A percentile compares a stretch with the other conserved stretches of the same genome.
These are phyloP conservation scores for Naegleria lovaniensis DNA, from an alignment of 208 protist species.

Conservation along the genomic window DNA sequence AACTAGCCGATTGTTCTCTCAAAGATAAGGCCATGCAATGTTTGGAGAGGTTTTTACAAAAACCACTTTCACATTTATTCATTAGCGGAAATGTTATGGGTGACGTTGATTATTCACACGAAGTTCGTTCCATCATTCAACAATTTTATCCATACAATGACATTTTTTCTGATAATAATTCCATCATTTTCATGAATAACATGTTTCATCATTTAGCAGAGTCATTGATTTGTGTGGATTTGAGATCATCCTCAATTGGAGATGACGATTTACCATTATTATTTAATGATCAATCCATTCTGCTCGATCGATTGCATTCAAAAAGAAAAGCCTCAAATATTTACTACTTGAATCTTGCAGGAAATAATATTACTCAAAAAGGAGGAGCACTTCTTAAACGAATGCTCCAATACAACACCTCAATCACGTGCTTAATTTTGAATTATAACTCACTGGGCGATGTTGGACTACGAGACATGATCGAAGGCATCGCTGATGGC, in stretches of 20 bases:
- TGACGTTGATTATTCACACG: not conserved
- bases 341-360: not conserved
- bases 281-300: not conserved
- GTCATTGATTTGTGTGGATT: not conserved
- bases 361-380: not conserved
- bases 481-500: not conserved
- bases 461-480: not conserved
- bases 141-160: not conserved
- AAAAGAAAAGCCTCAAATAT: not conserved
- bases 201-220: not conserved
- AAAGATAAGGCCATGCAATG: not conserved
- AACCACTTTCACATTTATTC: not conserved
- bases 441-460: not conserved
- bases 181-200: not conserved
- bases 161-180: not conserved
- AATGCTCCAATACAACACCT: not conserved
- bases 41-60: not conserved
- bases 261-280: not conserved
- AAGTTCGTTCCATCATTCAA: not conserved
- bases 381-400: not conserved
- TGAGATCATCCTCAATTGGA: not conserved
- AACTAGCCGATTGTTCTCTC: not conserved
- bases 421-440: not conserved
- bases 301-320: not conserved
- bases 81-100: not conserved